A percentile compares a stretch with the other conserved stretches of the same genome.
Conservation (phyloP, 225 moss, liverwort and hornwort species). For the Rhytidiadelphus loreus region DNA sequence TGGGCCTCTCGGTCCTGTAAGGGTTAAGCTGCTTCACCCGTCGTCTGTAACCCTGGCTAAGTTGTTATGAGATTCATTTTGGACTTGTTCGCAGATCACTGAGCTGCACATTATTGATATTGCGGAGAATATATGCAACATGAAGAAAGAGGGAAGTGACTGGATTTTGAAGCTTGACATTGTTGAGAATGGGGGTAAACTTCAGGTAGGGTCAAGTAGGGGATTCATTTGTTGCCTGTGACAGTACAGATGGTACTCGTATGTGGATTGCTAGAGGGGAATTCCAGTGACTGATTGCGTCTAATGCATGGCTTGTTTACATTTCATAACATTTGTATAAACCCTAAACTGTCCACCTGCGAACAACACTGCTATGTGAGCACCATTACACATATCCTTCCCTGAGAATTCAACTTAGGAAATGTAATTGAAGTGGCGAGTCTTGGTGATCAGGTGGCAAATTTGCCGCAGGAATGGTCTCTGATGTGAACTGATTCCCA, state of each 20-base stretch:
- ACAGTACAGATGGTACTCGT: not conserved
- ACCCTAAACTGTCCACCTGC: not conserved
- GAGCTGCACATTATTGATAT: conserved; percentile 67
- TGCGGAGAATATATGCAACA: conserved; percentile 77
- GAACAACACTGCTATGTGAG: not conserved
- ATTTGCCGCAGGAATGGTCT: not conserved
- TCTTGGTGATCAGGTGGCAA: not conserved
- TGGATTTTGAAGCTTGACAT: conserved; percentile 92
- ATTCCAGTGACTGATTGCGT: not conserved
- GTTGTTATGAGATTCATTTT: not conserved
- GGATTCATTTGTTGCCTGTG: not conserved
- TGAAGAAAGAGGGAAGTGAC: conserved; percentile 80
- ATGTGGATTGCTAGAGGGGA: not conserved
- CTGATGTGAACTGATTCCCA: not conserved
- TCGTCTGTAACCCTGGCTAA: not conserved
- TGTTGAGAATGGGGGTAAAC: conserved; percentile 55
- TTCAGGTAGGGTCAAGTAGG: conserved; percentile 35
- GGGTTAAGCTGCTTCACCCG: not conserved
- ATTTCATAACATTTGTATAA: not conserved
- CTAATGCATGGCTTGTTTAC: not conserved
- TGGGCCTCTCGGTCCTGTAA: not conserved
- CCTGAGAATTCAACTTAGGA: not conserved
- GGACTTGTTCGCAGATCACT: conserved; percentile 36
- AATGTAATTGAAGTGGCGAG: not conserved
- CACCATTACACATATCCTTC: not conserved